Percentiles rank a stretch among this genome's conserved stretches.
These are phyloP conservation scores for Neurospora discreta DNA, from an alignment of 495 filamentous ascomycete genomes.

Conservation along the genomic window DNA sequence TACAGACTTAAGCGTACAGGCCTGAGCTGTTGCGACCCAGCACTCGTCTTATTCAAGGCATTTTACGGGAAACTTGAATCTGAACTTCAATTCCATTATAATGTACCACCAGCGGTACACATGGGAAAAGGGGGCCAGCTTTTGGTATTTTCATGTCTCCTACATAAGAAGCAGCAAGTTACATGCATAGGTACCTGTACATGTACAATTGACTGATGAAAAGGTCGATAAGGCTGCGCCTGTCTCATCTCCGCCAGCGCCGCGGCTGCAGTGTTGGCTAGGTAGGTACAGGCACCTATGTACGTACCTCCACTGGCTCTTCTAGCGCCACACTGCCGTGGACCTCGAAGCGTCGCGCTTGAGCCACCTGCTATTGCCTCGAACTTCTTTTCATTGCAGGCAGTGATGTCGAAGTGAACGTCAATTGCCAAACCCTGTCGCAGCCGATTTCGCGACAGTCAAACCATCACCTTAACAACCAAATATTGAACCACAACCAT, in stretches of 20 bases:
- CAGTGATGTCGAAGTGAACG: not conserved
- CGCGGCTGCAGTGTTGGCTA: not conserved
- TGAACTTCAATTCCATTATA: not conserved
- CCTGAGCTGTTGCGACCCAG: not conserved
- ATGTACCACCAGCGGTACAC: not conserved
- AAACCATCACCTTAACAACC: not conserved
- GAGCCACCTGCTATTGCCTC: not conserved
- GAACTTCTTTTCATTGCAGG: not conserved
- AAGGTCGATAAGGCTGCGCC: not conserved
- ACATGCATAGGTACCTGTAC: not conserved
- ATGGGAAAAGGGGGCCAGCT: not conserved
- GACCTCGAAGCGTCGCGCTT: not conserved
- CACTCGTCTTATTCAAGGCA: not conserved
- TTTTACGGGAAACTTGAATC: not conserved
- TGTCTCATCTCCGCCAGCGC: not conserved
- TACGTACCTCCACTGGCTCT: not conserved
- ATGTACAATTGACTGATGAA: not conserved
- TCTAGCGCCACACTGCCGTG: not conserved
- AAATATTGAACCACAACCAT: constrained; percentile 29
- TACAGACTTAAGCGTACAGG: not conserved
- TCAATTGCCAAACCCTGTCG: not conserved
- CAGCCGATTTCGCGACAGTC: constrained; percentile 1
- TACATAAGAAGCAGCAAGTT: not conserved
- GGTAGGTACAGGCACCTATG: not conserved
- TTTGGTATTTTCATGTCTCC: not conserved